Percentiles rank a stretch among this genome's conserved stretches.
phyloP scores from a whole-genome alignment of 352 stramenopile species.

The Chrysophaeum taylorii region DNA sequence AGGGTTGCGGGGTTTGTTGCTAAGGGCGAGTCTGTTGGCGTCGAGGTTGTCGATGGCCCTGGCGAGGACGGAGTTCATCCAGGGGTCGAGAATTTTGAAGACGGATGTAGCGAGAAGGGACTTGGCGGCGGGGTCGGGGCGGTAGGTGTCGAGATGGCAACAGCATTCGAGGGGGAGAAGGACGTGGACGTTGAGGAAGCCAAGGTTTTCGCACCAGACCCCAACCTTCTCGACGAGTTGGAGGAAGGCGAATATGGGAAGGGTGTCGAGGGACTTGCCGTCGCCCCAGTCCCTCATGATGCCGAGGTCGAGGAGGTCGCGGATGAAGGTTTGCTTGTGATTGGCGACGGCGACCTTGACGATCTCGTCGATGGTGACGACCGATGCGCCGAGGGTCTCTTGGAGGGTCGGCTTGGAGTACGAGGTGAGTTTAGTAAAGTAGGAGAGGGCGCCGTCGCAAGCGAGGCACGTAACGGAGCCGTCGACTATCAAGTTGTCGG shows the following conservation, averaged over 20 bases:
- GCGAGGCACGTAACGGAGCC: neutral
- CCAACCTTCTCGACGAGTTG: constrained; percentile 1
- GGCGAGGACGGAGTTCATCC: no score
- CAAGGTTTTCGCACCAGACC: neutral
- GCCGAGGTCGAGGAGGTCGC: neutral
- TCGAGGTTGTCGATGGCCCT: no score
- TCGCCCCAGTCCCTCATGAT: neutral
- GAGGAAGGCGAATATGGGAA: neutral
- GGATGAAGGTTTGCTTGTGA: neutral
- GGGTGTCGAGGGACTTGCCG: neutral
- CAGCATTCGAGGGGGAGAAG: neutral
- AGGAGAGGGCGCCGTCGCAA: neutral
- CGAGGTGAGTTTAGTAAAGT: neutral
- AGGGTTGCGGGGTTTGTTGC: no score
- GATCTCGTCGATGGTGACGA: neutral
- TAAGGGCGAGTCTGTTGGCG: no score
- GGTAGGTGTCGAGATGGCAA: constrained; percentile 2
- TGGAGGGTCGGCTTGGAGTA: neutral
- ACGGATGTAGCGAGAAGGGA: no score
- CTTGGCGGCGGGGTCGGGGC: neutral
- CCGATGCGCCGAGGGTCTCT: neutral
- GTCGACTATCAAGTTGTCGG: neutral
- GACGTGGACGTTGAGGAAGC: neutral
- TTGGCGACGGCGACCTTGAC: neutral
- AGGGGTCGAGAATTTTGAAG: no score